Evolutionary conservation across 2,329 filamentous ascomycete species (phyloP).

Genomic region (Nemania sp.): DNA sequence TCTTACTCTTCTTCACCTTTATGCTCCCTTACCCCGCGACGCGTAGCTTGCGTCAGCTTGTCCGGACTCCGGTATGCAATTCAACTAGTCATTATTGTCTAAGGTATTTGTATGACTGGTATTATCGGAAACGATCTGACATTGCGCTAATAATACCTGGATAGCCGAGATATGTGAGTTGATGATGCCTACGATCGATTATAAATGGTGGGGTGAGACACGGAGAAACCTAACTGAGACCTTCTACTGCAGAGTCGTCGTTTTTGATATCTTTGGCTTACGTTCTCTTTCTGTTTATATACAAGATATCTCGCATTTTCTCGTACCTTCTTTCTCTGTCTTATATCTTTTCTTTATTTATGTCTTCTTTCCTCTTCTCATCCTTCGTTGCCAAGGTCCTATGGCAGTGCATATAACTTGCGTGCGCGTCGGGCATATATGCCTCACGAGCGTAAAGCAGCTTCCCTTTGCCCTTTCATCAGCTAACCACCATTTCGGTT

Average conservation of each 20-base stretch:
- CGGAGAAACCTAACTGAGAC: not conserved
- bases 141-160: not conserved
- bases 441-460: not conserved
- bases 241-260: not conserved
- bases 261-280: not conserved
- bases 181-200: not conserved
- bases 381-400: too few species aligned
- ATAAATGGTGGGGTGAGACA: not conserved
- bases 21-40: constrained; percentile 18
- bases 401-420: not conserved
- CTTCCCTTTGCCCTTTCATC: not conserved
- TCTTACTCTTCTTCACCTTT: not conserved
- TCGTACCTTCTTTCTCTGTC: not conserved
- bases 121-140: not conserved
- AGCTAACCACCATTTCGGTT: not conserved
- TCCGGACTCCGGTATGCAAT: constrained; percentile 19
- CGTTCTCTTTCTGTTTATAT: not conserved
- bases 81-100: not conserved
- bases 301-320: not conserved
- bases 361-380: not conserved
- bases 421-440: not conserved
- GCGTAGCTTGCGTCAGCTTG: constrained; percentile 32
- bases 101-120: not conserved
- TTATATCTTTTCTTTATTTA: not conserved
- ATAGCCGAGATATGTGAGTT: not conserved